Evolutionary conservation across 768 basidiomycete species (phyloP), one percentile per base, ranked within the genome.

Genomic region (Tulasnella sp.): DNA sequence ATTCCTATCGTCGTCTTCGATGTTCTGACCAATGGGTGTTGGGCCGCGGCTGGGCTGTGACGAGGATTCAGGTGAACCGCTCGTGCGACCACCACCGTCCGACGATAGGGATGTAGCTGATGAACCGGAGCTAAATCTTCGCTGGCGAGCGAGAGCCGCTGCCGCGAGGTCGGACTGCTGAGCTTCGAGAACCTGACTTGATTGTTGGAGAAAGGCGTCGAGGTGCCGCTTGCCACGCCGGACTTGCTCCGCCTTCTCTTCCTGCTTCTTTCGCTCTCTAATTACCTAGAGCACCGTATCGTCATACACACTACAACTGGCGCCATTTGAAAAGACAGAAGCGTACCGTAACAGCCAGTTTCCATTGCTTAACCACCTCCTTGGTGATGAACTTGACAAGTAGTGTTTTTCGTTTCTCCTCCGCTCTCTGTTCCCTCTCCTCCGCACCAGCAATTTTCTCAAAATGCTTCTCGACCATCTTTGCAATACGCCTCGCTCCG

Each of bases 171-270:
- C 93, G 0, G 89, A 88, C 71, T 93, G 91, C 83, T 97, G 97
- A 1, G 94, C 93, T 83, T 93, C 92, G 80, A 98, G 86, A 79
- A 97, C 91, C 73, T 93, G 91, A 0, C 94, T 94, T 46, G 95
- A 97, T 83, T 97, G 93, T 85, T 95, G 91, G 71, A 98, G 87
- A 81, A 98, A 94, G 5, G 93, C 94, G 84, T 97, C 94, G 31
- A 98, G 88, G 85, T 98, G 96, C 81, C 92, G 91, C 80, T 92
- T 92, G 0, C 96, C 95, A 7, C 91, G 88, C 42, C 90, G 88
- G 81, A 91, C 88, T 84, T 96, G 93, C 85, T 98, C 96, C 24
- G 88, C 92, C 83, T 94, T 93, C 18, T 87, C 86, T 75, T 87
- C 88, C 58, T 89, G 86, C 46, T 92, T 87, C 80, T 91, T 88